Base-by-base conservation (phyloP, 2,329 filamentous ascomycete species). In the Penicillium sp. region DNA sequence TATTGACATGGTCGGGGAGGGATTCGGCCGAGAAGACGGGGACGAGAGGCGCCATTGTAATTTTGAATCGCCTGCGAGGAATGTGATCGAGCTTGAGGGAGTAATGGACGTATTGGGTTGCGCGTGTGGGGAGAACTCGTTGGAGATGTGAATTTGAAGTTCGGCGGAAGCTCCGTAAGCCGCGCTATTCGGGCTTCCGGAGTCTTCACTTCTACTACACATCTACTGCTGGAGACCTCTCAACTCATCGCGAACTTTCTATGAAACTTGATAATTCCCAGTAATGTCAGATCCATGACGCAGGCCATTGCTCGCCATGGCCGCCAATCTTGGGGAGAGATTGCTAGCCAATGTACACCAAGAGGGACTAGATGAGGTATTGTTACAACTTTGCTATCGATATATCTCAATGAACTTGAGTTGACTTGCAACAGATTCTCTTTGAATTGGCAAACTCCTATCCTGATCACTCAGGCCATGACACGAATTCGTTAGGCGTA, bases 31-130 rank as follows among this genome's bases (percentile, higher is more conserved):
- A 74, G 71, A 86, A 83, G 38, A 78, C 66, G 57, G 79, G 77
- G 50, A 81, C 71, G 29, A 80, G 77, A 30, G 84, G 83, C 9
- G 83, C 76, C 83, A 86, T 86, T 57, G 34, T 56, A 41, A 6
- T 8, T 14, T 27, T 7, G 18, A 19, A 19, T 30, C n/a, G n/a
- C n/a, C 4, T 10, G 6, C 68, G 29, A 34, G 32, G 44, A 32
- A 23, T 19, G 30, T 2, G 7, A 40, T 19, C 9, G 8, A 30
- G 16, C 1, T 26, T 7, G 16, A 27, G 9, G 9, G 16, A 30
- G 6, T 14, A 14, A 18, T 35, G 27, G 16, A 16, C 19, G n/a
- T n/a, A 16, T 40, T 11, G 30, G 23, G 43, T 43, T 18, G 35
- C 23, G 23, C 23, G 23, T 23, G 23, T 23, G 23, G 29, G 18